Evolutionary conservation across 345 rosid genomes (phyloP).

Genomic region (Pelargonium nanum): DNA sequence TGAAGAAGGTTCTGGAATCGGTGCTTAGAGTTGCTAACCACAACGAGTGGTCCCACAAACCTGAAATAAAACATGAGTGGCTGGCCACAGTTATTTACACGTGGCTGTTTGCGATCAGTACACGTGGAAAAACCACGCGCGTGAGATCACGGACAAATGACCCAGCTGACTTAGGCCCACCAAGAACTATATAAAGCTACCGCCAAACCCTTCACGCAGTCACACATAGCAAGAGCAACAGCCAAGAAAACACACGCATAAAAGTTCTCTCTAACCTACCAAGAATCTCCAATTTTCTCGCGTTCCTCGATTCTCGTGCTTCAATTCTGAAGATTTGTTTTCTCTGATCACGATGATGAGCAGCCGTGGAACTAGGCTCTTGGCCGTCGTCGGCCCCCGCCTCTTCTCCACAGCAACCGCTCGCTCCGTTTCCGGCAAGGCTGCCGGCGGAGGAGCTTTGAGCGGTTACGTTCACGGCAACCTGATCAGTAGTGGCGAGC

Average conservation of each 20-base stretch:
- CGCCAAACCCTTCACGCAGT: background rate
- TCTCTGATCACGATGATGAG: conserved; percentile 6
- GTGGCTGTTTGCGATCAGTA: background rate
- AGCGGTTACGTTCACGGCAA: background rate
- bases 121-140: background rate
- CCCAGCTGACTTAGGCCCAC: background rate
- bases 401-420: conserved; percentile 13
- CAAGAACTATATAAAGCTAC: background rate
- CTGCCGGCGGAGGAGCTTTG: background rate
- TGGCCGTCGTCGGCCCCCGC: conserved; percentile 13
- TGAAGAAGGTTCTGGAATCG: background rate
- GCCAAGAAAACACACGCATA: background rate
- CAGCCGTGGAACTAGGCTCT: conserved; percentile 7
- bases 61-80: too few relatives aligned
- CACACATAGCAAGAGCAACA: background rate
- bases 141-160: background rate
- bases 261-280: background rate
- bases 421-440: background rate
- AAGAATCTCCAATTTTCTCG: conserved; percentile 6
- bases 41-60: background rate
- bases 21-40: background rate
- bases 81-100: background rate
- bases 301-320: background rate
- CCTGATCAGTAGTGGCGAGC: background rate
- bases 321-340: background rate